Percentiles rank a stretch among this genome's conserved stretches.
These are phyloP conservation scores for Talaromyces adpressus DNA, from an alignment of 495 filamentous ascomycete species.

Conservation along the genomic window DNA sequence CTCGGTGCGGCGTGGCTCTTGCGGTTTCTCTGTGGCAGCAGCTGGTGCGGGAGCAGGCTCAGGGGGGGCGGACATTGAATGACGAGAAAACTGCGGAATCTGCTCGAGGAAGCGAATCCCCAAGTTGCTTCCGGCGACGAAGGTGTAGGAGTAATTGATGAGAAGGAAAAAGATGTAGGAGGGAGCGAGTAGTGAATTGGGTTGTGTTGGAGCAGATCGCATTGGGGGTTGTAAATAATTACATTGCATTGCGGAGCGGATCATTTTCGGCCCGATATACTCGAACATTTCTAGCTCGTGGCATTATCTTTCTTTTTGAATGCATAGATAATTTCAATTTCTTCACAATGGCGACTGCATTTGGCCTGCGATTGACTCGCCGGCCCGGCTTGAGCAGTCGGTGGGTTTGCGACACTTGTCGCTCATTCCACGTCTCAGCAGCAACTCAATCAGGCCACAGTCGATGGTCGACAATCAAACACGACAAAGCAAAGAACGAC, in stretches of 20 bases:
- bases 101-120: not conserved
- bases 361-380: conserved; percentile 9
- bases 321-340: not conserved
- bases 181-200: conserved; percentile 7
- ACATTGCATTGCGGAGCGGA: conserved; percentile 7
- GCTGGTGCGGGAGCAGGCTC: conserved; percentile 22
- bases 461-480: conserved; percentile 91
- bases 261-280: conserved; percentile 13
- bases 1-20: conserved; percentile 41
- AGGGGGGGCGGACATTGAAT: conserved; percentile 37
- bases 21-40: conserved; percentile 18
- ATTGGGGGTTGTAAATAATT: conserved; percentile 3
- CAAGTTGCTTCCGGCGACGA: not conserved
- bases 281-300: conserved; percentile 8
- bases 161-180: conserved; percentile 3
- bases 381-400: conserved; percentile 8
- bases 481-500: conserved; percentile 84
- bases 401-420: conserved; percentile 16
- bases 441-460: conserved; percentile 64
- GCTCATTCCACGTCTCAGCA: conserved; percentile 46
- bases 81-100: not conserved
- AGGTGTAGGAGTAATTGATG: conserved; percentile 9
- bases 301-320: not conserved
- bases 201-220: not conserved
- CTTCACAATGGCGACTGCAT: conserved; percentile 2